These are phyloP conservation scores for Mucor saturninus DNA, from an alignment of 371 early-diverging fungal species.

Conservation along the genomic window DNA sequence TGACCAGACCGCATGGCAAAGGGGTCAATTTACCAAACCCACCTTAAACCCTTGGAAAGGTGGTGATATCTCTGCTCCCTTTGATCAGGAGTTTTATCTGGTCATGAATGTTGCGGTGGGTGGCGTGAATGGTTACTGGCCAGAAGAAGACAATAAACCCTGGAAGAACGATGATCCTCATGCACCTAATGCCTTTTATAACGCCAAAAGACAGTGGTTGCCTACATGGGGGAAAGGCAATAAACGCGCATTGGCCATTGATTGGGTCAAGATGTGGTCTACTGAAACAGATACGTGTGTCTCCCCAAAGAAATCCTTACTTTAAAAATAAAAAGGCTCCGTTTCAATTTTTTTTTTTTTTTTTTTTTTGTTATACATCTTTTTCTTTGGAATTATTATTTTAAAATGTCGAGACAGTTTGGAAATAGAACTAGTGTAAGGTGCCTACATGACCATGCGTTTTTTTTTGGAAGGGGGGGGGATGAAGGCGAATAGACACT, in stretches of 20 bases:
- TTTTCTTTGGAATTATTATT: neutral
- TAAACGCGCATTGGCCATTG: constrained; percentile 59
- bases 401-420: constrained; percentile 46
- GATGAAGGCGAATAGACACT: too few species aligned
- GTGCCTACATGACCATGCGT: constrained; percentile 15
- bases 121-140: constrained; percentile 68
- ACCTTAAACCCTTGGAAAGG: constrained; percentile 61
- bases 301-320: neutral
- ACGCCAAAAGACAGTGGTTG: constrained; percentile 54
- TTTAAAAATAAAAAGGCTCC: constrained; percentile 4
- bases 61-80: constrained; percentile 61
- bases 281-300: constrained; percentile 23
- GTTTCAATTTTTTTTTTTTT: constrained; percentile 2
- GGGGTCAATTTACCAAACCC: constrained; percentile 51
- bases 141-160: constrained; percentile 59
- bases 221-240: constrained; percentile 60
- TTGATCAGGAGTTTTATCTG: constrained; percentile 70
- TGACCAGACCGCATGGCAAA: constrained; percentile 49
- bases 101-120: constrained; percentile 76
- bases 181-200: constrained; percentile 58
- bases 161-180: constrained; percentile 55
- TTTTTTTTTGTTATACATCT: neutral
- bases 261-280: constrained; percentile 62
- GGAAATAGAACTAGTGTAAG: constrained; percentile 46
- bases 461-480: neutral